Percentiles rank a stretch among this genome's conserved stretches.
Evolutionary conservation across 257 asterid species (phyloP).

Genomic region (Solanum dulcamara): DNA sequence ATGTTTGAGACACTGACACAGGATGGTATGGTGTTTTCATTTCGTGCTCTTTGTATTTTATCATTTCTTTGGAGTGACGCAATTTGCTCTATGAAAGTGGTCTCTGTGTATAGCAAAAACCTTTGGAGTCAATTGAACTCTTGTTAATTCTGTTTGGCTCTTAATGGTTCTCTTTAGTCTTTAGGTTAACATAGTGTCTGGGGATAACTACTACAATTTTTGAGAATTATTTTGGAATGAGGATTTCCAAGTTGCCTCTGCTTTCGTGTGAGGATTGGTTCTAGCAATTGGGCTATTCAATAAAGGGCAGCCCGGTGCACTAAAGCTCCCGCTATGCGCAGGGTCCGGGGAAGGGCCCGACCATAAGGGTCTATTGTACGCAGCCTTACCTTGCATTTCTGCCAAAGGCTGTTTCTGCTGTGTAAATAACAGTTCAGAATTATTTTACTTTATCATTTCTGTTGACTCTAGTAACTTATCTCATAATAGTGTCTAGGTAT

Average conservation of each 20-base stretch:
- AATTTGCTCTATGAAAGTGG: background rate
- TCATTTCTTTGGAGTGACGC: background rate
- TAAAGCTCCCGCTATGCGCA: too few species aligned
- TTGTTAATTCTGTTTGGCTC: background rate
- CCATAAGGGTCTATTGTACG: too few species aligned
- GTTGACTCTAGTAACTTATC: background rate
- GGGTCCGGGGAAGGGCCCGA: too few species aligned
- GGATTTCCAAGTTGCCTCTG: background rate
- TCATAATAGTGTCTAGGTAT: background rate
- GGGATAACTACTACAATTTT: background rate
- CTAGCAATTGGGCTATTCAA: background rate
- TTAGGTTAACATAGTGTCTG: background rate
- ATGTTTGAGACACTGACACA: constrained; percentile 80
- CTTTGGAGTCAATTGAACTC: background rate
- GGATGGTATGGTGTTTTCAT: constrained; percentile 36
- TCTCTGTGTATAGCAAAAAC: background rate
- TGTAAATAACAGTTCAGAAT: background rate
- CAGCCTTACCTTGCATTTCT: too few species aligned
- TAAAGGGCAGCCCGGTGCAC: too few species aligned
- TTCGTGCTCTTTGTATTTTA: background rate
- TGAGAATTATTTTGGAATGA: background rate
- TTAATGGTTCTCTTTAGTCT: background rate
- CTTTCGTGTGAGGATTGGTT: background rate
- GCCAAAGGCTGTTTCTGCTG: too few species aligned
- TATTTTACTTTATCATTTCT: background rate